These are phyloP conservation scores for Diaporthe sp. DNA, from an alignment of 2,329 filamentous ascomycete genomes.

Conservation along the genomic window DNA sequence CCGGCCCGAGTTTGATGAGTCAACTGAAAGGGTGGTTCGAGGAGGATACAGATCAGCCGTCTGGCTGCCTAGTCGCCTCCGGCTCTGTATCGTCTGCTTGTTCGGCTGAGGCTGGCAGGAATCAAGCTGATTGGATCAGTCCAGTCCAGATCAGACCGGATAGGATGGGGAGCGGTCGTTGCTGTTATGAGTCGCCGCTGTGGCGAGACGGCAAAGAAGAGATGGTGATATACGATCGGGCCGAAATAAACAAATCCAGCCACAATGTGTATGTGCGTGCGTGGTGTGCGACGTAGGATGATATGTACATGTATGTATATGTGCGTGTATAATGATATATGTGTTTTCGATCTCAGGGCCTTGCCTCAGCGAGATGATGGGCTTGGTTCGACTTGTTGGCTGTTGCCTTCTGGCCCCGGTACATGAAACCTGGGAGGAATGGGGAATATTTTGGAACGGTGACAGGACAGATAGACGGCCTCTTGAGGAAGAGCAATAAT, in stretches of 20 bases:
- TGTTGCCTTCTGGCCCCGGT: neutral
- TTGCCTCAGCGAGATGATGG: neutral
- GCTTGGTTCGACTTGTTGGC: neutral
- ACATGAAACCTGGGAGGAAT: neutral
- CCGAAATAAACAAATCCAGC: neutral
- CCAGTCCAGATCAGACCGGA: neutral
- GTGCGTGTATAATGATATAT: neutral
- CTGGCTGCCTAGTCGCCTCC: neutral
- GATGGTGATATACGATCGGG: neutral
- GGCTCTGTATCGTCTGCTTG: neutral
- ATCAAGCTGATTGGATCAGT: neutral
- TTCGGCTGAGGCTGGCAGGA: neutral
- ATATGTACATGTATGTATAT: neutral
- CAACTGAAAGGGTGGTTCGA: neutral
- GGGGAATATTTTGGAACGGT: neutral
- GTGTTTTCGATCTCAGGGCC: neutral
- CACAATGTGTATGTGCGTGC: neutral
- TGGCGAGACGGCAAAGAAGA: neutral
- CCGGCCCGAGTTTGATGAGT: neutral
- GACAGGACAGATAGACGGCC: neutral
- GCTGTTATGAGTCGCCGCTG: neutral
- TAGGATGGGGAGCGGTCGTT: neutral
- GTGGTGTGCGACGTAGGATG: neutral
- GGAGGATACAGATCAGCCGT: neutral
- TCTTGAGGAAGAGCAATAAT: neutral